Evolutionary conservation across 805 yeast species (phyloP), one percentile per base, ranked within the genome.

Genomic region (Ogataea nitratoaversa): DNA sequence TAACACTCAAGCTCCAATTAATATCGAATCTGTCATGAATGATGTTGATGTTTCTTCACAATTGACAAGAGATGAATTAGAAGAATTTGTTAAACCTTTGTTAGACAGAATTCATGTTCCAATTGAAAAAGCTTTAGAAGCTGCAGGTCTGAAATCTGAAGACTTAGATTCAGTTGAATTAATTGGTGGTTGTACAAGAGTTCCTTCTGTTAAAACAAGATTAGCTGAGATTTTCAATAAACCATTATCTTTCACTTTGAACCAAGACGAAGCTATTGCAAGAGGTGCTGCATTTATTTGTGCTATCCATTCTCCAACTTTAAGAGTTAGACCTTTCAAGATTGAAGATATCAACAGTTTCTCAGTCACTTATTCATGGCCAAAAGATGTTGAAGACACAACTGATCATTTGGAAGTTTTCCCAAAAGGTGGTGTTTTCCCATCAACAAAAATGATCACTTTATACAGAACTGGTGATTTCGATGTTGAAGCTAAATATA

Each of bases 201-300:
- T 93, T 52, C 99, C 99, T 64, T 71, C 85, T 41, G 74, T 93
- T 64, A 93, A 93, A 78, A 77, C 82, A 54, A 83, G 78, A 61
- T 76, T 93, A 55, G 54, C 84, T 54, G 85, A 82, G 62, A 74
- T 85, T 51, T 88, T 93, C 64, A 86, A 86, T 65, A 85, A 85
- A 72, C 82, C 72, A 57, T 74, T 93, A 63, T 86, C 96, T 30
- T 84, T 85, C 74, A 95, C 98, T 55, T 79, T 95, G 70, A 93
- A 93, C 78, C 97, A 90, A 73, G 99, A 93, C 65, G 99, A 93
- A 77, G 96, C 99, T 49, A 84, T 91, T 65, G 98, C 99, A 42
- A 87, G 91, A 69, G 99, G 99, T 74, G 95, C 96, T 58, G 96
- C 99, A 36, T 93, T 93, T 70, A 85, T 93, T 60, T 93, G 99